Evolutionary conservation across 1,284 basidiomycete species (phyloP), one percentile per base, ranked within the genome.

Genomic region (Prillingera fragicola): DNA sequence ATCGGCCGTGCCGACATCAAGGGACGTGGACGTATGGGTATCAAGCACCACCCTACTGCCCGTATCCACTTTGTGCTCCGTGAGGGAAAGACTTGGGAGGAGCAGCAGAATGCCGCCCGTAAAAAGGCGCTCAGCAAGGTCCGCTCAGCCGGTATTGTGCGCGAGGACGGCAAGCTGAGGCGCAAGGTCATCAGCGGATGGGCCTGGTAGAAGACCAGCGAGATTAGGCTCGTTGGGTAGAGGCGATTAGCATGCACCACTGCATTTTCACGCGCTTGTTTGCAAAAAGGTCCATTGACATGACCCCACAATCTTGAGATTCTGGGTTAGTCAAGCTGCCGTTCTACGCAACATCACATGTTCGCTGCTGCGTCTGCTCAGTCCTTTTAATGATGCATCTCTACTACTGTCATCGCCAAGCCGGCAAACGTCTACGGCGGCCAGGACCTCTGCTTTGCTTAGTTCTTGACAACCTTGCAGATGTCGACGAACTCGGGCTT

Each of bases 401-500:
- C n/a, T n/a, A n/a, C n/a, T n/a, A n/a, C n/a, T n/a, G n/a, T n/a
- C n/a, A n/a, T n/a, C n/a, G n/a, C n/a, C n/a, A n/a, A n/a, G n/a
- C n/a, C n/a, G n/a, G n/a, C n/a, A n/a, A n/a, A n/a, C n/a, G n/a
- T n/a, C n/a, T n/a, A n/a, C n/a, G n/a, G n/a, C n/a, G n/a, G n/a
- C n/a, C n/a, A n/a, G n/a, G n/a, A n/a, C n/a, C n/a, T n/a, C n/a
- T n/a, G n/a, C n/a, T n/a, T n/a, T n/a, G n/a, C n/a, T n/a, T 56
- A 56, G 41, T 48, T 51, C 46, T 65, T 58, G 39, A 41, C 48
- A 34, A 81, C 77, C 67, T 94, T 94, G 78, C 91, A 81, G 68
- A 97, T 96, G 53, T 96, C 77, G 47, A 85, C 81, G 60, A 96
- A 94, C 73, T 96, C 92, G 50, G 94, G 92, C 77, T 98, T 98